Evolutionary conservation across 1,284 basidiomycete genomes (phyloP), one percentile per base, ranked within the genome.

Genomic region (Blastosporella zonata): DNA sequence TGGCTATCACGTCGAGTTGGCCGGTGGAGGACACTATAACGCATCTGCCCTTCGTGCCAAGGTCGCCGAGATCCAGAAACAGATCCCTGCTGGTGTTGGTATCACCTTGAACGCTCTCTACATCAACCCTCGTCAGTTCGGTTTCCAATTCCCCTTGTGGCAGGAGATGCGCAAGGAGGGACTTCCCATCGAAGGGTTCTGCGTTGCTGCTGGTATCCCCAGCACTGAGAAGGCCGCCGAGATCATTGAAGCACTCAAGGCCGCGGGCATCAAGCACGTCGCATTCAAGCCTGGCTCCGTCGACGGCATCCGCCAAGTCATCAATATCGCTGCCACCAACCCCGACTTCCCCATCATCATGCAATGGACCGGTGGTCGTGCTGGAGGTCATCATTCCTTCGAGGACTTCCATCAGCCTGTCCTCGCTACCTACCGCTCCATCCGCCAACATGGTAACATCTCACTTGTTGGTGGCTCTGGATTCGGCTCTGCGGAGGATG

Each of bases 341-440:
- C 92, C 95, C 36, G 87, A 93, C 70, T 99, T 92, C 80, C 94
- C 96, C n/a, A 87, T 99, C 70, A 93, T 99, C 68, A 75, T 97
- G 56, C 96, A 98, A 66, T 98, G 96, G 96, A 99, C 96, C 42
- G 97, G 96, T 64, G 96, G 96, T 45, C 93, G 96, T 61, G 97
- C 96, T n/a, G 96, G 96, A 60, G 96, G 96, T 53, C 96, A 99
- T 63, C 96, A 98, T 74, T 95, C 92, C 9, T 97, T 87, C 68
- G 97, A 99, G 69, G 97, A 99, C 69, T 95, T 98, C 82, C 95
- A 98, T 67, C 93, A 97, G 68, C 96, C 97, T 0, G 85, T 99
- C 59, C 75, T 99, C 37, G 73, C 85, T 39, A 98, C 95, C 0
- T 99, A 99, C 70, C 78, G 84, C 40, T 74, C 88, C 17, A 97